Evolutionary conservation across 345 rosid genomes (phyloP), one percentile per base, ranked within the genome.

Genomic region (Citrus medica): DNA sequence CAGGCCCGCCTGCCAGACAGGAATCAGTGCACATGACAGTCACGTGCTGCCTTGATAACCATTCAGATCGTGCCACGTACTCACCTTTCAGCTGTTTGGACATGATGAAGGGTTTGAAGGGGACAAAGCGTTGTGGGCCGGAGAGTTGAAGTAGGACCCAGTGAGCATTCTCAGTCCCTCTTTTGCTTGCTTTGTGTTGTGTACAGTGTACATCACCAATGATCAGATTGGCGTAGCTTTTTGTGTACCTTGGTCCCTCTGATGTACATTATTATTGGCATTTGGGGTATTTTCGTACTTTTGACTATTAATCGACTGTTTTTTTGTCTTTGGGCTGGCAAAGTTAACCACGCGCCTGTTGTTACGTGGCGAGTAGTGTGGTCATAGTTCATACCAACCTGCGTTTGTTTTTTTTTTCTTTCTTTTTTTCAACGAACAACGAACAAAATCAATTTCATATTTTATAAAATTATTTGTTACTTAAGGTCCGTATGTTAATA

Each of bases 51-150:
- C 4, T 22, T 38, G 24, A 1, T 25, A 22, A 32, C 48, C 55
- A 14, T 30, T 24, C 5, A 16, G 32, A 69, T 69, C 55, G 9
- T 46, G 22, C 73, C 56, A 69, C 56, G 56, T n/a, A 25, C 10
- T 13, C 21, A 33, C 1, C 37, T 5, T 32, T 21, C 24, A 5
- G 24, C 32, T 12, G 32, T n/a, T 40, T 25, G 2, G 40, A 4
- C 0, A 66, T 17, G 13, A 21, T 67, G 83, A 77, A 59, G 84
- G 83, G 76, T 42, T 38, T 53, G 69, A 66, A 53, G 86, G 86
- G 72, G 83, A 81, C 85, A 79, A 67, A 38, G 28, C 6, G 25
- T 9, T 2, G 63, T 65, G 79, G 79, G 55, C 6, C 77, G 74
- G 24, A n/a, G 32, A 38, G 19, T 13, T 2, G 0, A 2, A 6